A percentile compares a stretch with the other conserved stretches of the same genome.
Conservation (phyloP, 805 yeast genomes). For the Cyberlindnera bimundalis region DNA sequence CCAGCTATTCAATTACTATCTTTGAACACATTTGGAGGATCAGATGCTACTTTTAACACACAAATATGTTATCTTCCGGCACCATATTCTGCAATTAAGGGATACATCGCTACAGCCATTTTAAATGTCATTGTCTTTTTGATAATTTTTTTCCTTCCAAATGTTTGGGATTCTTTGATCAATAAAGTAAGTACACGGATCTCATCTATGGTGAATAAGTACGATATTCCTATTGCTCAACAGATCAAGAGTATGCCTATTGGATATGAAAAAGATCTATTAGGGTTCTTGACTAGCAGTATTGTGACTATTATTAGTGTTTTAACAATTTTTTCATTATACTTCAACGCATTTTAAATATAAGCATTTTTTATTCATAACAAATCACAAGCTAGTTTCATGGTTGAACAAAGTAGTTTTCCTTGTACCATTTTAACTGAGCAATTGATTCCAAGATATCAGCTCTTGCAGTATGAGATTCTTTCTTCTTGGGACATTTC, state of each 20-base stretch:
- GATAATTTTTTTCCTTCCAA: slow-evolving; percentile 29
- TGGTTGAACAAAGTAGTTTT: slow-evolving; percentile 49
- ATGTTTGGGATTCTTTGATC: slow-evolving; percentile 22
- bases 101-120: slow-evolving; percentile 31
- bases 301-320: slow-evolving; percentile 13
- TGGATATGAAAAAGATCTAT: slow-evolving; percentile 11
- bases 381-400: not conserved
- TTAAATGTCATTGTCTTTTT: slow-evolving; percentile 20
- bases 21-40: slow-evolving; percentile 37
- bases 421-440: slow-evolving; percentile 75
- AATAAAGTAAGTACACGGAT: slow-evolving; percentile 1
- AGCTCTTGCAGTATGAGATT: slow-evolving; percentile 79
- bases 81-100: slow-evolving; percentile 43
- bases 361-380: not conserved
- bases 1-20: slow-evolving; percentile 90
- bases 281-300: slow-evolving; percentile 14
- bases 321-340: slow-evolving; percentile 17
- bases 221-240: slow-evolving; percentile 23
- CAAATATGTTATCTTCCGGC: slow-evolving; percentile 54
- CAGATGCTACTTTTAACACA: slow-evolving; percentile 35
- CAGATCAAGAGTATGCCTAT: slow-evolving; percentile 4
- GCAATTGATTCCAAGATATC: slow-evolving; percentile 88
- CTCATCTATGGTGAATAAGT: not conserved
- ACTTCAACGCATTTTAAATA: slow-evolving; percentile 20
- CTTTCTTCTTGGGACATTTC: slow-evolving; percentile 57